Conservation (phyloP, 148 eudicot genomes). For the Polygonum maritimum region DNA sequence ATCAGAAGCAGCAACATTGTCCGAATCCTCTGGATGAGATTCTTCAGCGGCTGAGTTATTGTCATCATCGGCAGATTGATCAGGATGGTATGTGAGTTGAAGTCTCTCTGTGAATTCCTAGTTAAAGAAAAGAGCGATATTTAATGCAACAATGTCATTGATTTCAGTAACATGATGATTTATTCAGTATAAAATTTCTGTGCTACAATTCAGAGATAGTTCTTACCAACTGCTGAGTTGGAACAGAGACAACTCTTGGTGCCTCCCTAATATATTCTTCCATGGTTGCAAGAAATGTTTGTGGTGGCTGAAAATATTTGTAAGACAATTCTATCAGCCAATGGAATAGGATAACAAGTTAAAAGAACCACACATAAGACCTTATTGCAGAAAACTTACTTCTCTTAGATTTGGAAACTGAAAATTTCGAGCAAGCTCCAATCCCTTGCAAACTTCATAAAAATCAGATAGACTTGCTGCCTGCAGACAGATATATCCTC, state of each 20-base stretch:
- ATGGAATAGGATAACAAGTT: background rate
- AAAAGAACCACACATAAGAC: background rate
- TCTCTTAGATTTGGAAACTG: conserved; percentile 92
- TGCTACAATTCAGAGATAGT: background rate
- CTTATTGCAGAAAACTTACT: conserved; percentile 29
- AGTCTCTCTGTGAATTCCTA: conserved; percentile 98
- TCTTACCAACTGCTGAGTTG: conserved; percentile 61
- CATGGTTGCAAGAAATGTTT: conserved; percentile 56
- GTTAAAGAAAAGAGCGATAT: conserved; percentile 5
- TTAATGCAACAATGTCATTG: background rate
- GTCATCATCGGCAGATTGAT: conserved; percentile 50
- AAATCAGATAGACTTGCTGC: conserved; percentile 82
- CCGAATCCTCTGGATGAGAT: conserved; percentile 32
- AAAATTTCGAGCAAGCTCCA: conserved; percentile 94
- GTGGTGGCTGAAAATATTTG: conserved; percentile 53
- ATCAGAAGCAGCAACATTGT: conserved; percentile 25
- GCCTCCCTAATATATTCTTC: conserved; percentile 97
- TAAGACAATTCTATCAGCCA: background rate
- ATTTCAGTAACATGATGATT: background rate
- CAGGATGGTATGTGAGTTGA: conserved; percentile 68
- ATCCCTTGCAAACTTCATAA: conserved; percentile 90
- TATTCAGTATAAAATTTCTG: background rate
- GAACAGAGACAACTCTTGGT: conserved; percentile 72
- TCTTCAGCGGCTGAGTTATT: conserved; percentile 33
- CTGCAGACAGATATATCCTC: conserved; percentile 26